phyloP scores from a whole-genome alignment of 176 grass and related monocot genomes.

The Lolium multiflorum region DNA sequence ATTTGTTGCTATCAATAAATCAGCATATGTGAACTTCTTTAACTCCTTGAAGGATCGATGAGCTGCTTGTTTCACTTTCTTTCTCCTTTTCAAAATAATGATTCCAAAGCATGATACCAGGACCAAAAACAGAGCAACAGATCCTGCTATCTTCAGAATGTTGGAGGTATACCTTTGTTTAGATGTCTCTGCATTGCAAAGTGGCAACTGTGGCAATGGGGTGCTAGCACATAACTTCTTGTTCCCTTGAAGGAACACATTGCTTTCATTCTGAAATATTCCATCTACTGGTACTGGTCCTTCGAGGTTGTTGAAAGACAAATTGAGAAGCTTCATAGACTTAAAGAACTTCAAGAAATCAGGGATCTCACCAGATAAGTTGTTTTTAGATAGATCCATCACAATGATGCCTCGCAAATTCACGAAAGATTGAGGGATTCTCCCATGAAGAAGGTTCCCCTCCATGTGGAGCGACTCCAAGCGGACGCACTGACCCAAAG shows the following conservation, averaged over 20 bases:
- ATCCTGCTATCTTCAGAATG: conserved; percentile 2
- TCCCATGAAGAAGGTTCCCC: conserved; percentile 40
- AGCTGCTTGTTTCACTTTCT: not conserved
- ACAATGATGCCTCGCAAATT: conserved; percentile 15
- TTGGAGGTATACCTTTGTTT: not conserved
- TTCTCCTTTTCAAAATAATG: not conserved
- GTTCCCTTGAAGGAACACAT: conserved; percentile 43
- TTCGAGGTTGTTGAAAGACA: conserved; percentile 59
- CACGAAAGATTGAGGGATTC: conserved; percentile 31
- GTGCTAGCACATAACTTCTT: conserved; percentile 32
- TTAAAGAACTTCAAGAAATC: conserved; percentile 1
- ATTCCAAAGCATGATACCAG: not conserved
- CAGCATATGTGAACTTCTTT: conserved; percentile 44
- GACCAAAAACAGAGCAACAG: conserved; percentile 12
- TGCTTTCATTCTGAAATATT: conserved; percentile 43
- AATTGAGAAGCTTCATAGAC: conserved; percentile 43
- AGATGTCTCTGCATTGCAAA: not conserved
- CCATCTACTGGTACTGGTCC: conserved; percentile 45
- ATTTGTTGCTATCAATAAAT: conserved; percentile 46
- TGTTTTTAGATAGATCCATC: conserved; percentile 51
- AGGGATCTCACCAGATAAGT: conserved; percentile 52
- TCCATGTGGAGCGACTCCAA: conserved; percentile 41
- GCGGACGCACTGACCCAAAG: conserved; percentile 38
- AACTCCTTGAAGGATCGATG: not conserved
- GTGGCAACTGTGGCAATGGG: conserved; percentile 20